These are phyloP conservation scores for Vitis rotundifolia DNA, from an alignment of 164 flowering plant species.

Conservation along the genomic window DNA sequence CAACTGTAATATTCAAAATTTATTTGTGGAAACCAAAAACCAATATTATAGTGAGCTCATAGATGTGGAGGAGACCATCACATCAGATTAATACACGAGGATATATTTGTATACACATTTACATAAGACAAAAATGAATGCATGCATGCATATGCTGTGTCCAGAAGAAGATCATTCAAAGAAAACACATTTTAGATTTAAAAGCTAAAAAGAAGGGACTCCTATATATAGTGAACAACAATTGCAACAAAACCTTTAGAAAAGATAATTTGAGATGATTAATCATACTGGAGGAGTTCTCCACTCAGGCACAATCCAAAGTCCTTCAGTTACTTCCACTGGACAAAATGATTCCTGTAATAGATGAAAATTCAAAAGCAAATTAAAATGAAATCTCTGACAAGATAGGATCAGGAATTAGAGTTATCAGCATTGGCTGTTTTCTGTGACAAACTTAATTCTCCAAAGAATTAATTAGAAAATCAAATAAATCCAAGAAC, in stretches of 20 bases:
- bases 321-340: constrained; percentile 58
- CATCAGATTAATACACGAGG: background rate
- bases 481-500: too few relatives aligned
- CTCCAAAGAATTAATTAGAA: too few relatives aligned
- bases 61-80: background rate
- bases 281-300: constrained; percentile 67
- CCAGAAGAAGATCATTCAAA: too few relatives aligned
- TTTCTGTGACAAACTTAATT: too few relatives aligned
- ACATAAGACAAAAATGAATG: too few relatives aligned
- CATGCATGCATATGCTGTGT: too few relatives aligned
- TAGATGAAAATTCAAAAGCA: constrained; percentile 7
- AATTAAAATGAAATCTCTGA: constrained; percentile 2
- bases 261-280: constrained; percentile 2
- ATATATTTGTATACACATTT: too few relatives aligned
- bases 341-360: constrained; percentile 87
- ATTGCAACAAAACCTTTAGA: constrained; percentile 4
- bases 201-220: background rate
- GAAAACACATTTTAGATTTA: constrained; percentile 1
- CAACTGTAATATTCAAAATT: too few relatives aligned
- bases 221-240: background rate
- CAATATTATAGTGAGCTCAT: background rate
- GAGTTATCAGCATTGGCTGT: too few relatives aligned
- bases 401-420: background rate
- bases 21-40: background rate
- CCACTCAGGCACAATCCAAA: constrained; percentile 97